Percentiles rank a stretch among this genome's conserved stretches.
Evolutionary conservation across 176 grass and related monocot genomes (phyloP).

Genomic region (Typha latifolia): DNA sequence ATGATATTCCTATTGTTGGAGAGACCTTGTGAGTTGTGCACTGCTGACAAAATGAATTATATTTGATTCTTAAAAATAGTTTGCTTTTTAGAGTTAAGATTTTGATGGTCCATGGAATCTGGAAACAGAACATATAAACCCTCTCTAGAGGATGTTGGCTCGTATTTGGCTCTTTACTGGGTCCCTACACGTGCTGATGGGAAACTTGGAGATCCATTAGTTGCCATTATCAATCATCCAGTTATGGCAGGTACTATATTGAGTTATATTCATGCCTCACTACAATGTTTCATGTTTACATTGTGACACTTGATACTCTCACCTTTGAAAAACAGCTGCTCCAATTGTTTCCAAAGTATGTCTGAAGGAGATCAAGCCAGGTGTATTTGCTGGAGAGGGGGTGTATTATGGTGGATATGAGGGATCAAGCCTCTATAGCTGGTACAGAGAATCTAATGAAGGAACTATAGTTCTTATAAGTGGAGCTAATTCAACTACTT

Average conservation of each 20-base stretch:
- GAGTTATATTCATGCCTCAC: not conserved
- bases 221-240: constrained; percentile 46
- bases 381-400: constrained; percentile 55
- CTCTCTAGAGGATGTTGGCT: constrained; percentile 71
- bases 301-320: not conserved
- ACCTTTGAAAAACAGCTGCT: constrained; percentile 38
- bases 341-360: constrained; percentile 77
- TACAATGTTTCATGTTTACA: not conserved
- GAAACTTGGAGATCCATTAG: constrained; percentile 50
- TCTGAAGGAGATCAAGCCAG: constrained; percentile 48
- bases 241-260: constrained; percentile 72
- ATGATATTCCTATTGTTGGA: constrained; percentile 44
- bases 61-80: too few relatives aligned
- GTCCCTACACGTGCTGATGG: constrained; percentile 83
- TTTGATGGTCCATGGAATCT: constrained; percentile 24
- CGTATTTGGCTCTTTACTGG: constrained; percentile 67
- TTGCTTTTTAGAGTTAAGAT: not conserved
- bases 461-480: constrained; percentile 56
- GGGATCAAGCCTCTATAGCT: constrained; percentile 75
- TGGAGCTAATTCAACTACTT: constrained; percentile 59
- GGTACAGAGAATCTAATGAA: constrained; percentile 79
- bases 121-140: constrained; percentile 65
- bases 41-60: constrained; percentile 2
- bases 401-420: constrained; percentile 97
- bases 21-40: constrained; percentile 51